Percentiles rank a stretch among this genome's conserved stretches.
Conservation (phyloP, 192 early-diverging fungal species). For the Lobosporangium transversale region DNA sequence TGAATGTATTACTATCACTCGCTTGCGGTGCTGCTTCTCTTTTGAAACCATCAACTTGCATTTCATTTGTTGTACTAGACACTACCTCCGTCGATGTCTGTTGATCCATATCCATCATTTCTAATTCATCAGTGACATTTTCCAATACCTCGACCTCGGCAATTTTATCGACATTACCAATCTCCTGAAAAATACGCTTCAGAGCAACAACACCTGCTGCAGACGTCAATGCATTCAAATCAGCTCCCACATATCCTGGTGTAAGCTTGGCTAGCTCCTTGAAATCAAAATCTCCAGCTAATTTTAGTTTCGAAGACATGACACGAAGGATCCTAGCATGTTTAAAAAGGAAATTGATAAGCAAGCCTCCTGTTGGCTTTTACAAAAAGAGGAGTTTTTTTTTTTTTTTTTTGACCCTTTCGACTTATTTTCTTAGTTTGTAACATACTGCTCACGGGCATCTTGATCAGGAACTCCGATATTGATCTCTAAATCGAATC, state of each 20-base stretch:
- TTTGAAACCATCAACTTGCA: slow-evolving; percentile 5
- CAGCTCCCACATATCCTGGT: slow-evolving; percentile 98
- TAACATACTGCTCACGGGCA: slow-evolving; percentile 80
- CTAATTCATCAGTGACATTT: slow-evolving; percentile 32
- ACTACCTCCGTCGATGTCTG: slow-evolving; percentile 9
- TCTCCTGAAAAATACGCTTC: slow-evolving; percentile 74
- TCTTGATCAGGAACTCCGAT: slow-evolving; percentile 95
- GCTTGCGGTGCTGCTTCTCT: slow-evolving; percentile 1
- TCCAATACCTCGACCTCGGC: slow-evolving; percentile 25
- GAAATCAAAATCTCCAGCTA: slow-evolving; percentile 88
- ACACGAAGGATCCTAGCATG: slow-evolving; percentile 78
- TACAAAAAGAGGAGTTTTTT: too few relatives aligned
- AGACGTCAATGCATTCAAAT: slow-evolving; percentile 89
- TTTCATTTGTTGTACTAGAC: not conserved
- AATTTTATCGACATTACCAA: slow-evolving; percentile 49
- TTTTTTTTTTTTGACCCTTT: too few relatives aligned
- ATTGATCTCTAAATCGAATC: slow-evolving; percentile 97
- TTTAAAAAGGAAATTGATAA: too few relatives aligned
- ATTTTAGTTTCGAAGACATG: slow-evolving; percentile 76
- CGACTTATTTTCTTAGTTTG: too few relatives aligned
- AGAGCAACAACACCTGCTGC: slow-evolving; percentile 94
- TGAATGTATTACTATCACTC: not conserved
- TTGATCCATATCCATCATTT: slow-evolving; percentile 53
- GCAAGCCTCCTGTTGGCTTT: too few relatives aligned
- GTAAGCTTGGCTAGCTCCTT: slow-evolving; percentile 86